Conservation (phyloP, 75 land plant genomes). For the Cryptomeria japonica region DNA sequence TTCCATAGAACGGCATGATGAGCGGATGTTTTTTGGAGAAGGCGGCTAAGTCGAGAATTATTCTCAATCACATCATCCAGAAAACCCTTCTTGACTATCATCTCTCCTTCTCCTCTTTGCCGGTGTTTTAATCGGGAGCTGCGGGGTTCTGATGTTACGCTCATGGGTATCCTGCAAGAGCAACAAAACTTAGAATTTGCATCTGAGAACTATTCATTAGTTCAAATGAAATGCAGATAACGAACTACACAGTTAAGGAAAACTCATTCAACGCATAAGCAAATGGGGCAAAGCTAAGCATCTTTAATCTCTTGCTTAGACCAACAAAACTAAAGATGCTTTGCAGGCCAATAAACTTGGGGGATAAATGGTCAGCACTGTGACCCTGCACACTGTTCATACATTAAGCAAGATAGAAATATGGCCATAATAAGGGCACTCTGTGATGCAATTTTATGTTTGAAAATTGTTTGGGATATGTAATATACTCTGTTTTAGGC, state of each 20-base stretch:
- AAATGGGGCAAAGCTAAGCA: neutral
- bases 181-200: conserved; percentile 2
- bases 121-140: conserved; percentile 74
- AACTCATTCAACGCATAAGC: neutral
- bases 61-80: conserved; percentile 66
- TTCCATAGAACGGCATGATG: conserved; percentile 59
- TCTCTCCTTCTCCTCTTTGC: conserved; percentile 73
- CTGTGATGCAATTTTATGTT: neutral
- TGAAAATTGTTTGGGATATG: neutral
- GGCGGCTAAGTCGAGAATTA: conserved; percentile 54
- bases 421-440: neutral
- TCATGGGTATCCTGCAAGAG: conserved; percentile 44
- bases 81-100: conserved; percentile 67
- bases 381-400: neutral
- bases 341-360: neutral
- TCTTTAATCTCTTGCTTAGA: neutral
- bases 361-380: neutral
- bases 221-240: neutral
- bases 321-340: neutral
- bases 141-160: conserved; percentile 36
- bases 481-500: neutral
- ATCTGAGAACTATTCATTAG: neutral
- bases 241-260: neutral
- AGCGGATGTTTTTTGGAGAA: conserved; percentile 56
- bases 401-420: neutral